These are phyloP conservation scores for Gossypium trilobum DNA, from an alignment of 441 rosid genomes.

Conservation along the genomic window DNA sequence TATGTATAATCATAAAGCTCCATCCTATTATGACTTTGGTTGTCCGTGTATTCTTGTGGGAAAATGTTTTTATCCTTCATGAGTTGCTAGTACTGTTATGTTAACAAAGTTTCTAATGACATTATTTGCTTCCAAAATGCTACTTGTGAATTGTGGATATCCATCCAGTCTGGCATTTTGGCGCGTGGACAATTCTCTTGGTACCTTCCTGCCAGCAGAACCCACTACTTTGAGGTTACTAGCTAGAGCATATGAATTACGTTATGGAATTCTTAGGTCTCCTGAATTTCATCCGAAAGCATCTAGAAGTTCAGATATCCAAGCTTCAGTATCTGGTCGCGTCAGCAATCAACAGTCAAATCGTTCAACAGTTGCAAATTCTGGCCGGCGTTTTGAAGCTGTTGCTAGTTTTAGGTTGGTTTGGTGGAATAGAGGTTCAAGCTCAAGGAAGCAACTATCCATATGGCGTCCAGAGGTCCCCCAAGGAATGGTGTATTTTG, in stretches of 20 bases:
- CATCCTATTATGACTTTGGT: conserved; percentile 1
- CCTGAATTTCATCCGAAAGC: conserved; percentile 34
- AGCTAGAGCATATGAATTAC: conserved; percentile 69
- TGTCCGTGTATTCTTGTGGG: neutral
- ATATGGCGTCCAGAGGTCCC: conserved; percentile 85
- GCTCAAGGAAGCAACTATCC: conserved; percentile 67
- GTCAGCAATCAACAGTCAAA: conserved; percentile 26
- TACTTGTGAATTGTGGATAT: conserved; percentile 37
- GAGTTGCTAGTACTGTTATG: neutral
- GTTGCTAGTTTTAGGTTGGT: conserved; percentile 76
- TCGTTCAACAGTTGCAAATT: conserved; percentile 31
- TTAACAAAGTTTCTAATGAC: neutral
- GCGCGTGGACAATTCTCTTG: conserved; percentile 82
- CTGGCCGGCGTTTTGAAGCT: conserved; percentile 63
- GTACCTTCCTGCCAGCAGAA: conserved; percentile 84
- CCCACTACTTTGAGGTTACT: conserved; percentile 39
- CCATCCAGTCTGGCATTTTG: conserved; percentile 66
- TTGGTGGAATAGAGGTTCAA: conserved; percentile 81
- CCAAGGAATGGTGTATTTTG: conserved; percentile 78
- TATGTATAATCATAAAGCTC: conserved; percentile 31
- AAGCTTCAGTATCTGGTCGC: conserved; percentile 30
- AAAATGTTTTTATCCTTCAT: neutral
- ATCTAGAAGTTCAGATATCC: conserved; percentile 28
- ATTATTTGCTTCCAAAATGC: neutral
- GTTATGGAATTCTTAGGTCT: conserved; percentile 52